Base-by-base conservation (phyloP, 208 protist genomes). In the Trypanosoma brucei region DNA sequence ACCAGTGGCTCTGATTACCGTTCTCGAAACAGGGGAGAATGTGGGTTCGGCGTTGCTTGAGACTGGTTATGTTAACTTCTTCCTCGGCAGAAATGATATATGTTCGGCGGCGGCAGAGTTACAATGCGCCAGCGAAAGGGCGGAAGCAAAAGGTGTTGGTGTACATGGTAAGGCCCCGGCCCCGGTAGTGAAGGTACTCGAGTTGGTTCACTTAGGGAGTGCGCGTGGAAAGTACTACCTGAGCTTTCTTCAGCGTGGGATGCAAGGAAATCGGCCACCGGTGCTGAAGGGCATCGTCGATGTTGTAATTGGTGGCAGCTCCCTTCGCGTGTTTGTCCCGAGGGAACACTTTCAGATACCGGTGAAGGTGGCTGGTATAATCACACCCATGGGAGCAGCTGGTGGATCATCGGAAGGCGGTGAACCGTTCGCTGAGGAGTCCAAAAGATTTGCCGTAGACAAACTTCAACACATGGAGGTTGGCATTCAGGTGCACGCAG, bases 331-430 rank as follows among this genome's bases (percentile, higher is more conserved):
- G 39, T 94, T 89, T 78, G 82, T 96, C 60, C 83, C 84, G 34
- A 87, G 89, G 59, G 86, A 94, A 67, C 78, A 91, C 72, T 92
- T 92, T 68, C 87, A 94, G 62, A 90, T 96, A 48, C 83, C 85
- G 0, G 70, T 93, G 13, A 92, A 92, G 62, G 67, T 96, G 11
- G 82, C 87, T 3, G 91, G 91, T 42, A 75, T 93, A 48, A 88
- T 92, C 38, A 81, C 87, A 34, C 91, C 87, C 13, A 76, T 78
- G 44, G 70, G 69, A 37, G 76, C 82, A 52, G 69, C 88, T 40
- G 62, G 56, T 49, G 42, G 42, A 14, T 44, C 60, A 1, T 65
- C 59, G 11, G 70, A 75, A 45, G 75, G 61, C 39, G 62, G 75
- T 13, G 87, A 93, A 59, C 79, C 81, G 11, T 88, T 81, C 60